These are phyloP conservation scores for Chalciporus piperatus DNA, from an alignment of 768 basidiomycete species.

Conservation along the genomic window DNA sequence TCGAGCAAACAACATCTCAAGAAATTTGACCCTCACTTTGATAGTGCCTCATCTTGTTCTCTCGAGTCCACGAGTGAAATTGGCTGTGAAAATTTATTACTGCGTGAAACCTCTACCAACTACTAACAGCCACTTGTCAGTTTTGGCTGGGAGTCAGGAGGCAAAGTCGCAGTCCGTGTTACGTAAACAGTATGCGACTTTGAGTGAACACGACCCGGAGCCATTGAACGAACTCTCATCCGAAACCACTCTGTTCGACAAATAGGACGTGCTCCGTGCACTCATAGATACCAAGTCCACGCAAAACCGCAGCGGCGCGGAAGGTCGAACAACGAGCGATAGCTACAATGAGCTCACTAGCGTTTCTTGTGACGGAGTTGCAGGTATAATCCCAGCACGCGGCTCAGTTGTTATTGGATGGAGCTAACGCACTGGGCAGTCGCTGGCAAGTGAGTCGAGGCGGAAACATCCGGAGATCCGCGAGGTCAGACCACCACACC, in stretches of 20 bases:
- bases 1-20: too few species aligned
- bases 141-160: too few species aligned
- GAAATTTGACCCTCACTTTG: too few species aligned
- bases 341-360: constrained; percentile 57
- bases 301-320: background rate
- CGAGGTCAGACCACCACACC: constrained; percentile 55
- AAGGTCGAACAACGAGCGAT: background rate
- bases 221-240: background rate
- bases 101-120: too few species aligned
- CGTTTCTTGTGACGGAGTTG: constrained; percentile 71
- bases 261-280: background rate
- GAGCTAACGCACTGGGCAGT: constrained; percentile 40
- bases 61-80: too few species aligned
- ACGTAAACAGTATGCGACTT: background rate
- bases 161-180: background rate
- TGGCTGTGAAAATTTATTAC: too few species aligned
- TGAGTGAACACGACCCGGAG: background rate
- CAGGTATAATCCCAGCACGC: constrained; percentile 54
- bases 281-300: background rate
- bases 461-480: constrained; percentile 91
- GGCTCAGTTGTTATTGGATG: too few species aligned
- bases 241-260: background rate
- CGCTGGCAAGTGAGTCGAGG: constrained; percentile 83
- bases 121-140: too few species aligned
- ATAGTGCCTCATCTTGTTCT: too few species aligned